phyloP scores from a whole-genome alignment of 1,284 basidiomycete genomes.

The Uromyces viciae-fabae region DNA sequence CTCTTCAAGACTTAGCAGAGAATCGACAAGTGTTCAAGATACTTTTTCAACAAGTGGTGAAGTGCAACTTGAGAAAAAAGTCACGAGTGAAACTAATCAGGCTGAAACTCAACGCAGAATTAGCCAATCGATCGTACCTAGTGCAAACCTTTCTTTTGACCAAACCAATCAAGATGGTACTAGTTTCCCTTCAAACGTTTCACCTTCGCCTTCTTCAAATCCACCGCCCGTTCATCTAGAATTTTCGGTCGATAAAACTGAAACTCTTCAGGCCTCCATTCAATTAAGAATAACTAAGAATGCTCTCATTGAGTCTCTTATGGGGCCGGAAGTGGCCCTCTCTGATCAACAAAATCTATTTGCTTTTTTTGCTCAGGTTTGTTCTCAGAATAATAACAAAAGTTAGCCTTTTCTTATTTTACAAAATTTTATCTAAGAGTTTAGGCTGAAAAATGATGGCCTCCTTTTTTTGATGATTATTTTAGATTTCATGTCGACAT shows the following conservation, averaged over 20 bases:
- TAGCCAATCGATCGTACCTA: not conserved
- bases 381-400: conserved; percentile 42
- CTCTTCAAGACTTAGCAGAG: conserved; percentile 18
- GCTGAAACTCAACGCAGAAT: not conserved
- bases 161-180: not conserved
- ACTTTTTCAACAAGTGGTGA: not conserved
- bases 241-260: conserved; percentile 62
- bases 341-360: conserved; percentile 80
- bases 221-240: conserved; percentile 46
- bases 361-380: conserved; percentile 65
- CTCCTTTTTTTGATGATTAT: not conserved
- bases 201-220: not conserved
- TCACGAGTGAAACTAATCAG: not conserved
- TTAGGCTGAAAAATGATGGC: not conserved
- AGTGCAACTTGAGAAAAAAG: not conserved
- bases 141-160: not conserved
- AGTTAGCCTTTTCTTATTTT: not conserved
- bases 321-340: conserved; percentile 80
- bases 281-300: conserved; percentile 84
- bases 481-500: not conserved
- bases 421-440: not conserved
- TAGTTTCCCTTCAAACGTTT: not conserved
- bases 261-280: conserved; percentile 72
- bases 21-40: conserved; percentile 20
- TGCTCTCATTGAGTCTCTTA: conserved; percentile 73